Evolutionary conservation across 768 basidiomycete genomes (phyloP).

Genomic region (Amanita exitialis): DNA sequence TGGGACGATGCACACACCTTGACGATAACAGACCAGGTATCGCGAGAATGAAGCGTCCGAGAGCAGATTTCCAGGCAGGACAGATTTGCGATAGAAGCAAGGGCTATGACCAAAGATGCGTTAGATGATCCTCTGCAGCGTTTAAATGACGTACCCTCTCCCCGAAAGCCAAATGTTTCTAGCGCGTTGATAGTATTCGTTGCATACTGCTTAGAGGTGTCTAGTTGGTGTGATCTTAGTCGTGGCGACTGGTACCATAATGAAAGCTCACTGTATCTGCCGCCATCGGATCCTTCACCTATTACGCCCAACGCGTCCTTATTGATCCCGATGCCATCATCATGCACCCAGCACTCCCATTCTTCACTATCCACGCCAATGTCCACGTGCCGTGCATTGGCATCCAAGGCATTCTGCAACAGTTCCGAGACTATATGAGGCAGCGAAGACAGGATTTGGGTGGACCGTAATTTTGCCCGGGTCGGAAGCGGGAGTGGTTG

Average conservation of each 20-base stretch:
- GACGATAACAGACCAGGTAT: conserved; percentile 69
- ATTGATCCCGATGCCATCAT: conserved; percentile 74
- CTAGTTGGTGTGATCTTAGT: conserved; percentile 24
- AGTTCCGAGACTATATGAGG: conserved; percentile 77
- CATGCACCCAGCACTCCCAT: conserved; percentile 80
- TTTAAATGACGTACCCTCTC: conserved; percentile 62
- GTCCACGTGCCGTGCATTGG: conserved; percentile 57
- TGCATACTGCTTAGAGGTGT: conserved; percentile 62
- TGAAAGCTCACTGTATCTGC: conserved; percentile 58
- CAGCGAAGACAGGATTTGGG: conserved; percentile 76
- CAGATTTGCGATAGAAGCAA: conserved; percentile 77
- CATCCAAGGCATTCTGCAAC: conserved; percentile 85
- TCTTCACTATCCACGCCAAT: conserved; percentile 65
- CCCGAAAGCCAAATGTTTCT: conserved; percentile 82
- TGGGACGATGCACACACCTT: conserved; percentile 40
- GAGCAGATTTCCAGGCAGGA: conserved; percentile 77
- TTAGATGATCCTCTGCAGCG: background rate
- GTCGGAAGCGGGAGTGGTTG: conserved; percentile 50
- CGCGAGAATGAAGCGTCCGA: conserved; percentile 47
- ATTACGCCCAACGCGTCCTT: conserved; percentile 48
- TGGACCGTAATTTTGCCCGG: conserved; percentile 65
- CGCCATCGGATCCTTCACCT: conserved; percentile 36
- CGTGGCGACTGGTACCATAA: background rate
- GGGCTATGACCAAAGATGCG: conserved; percentile 34
- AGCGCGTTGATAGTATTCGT: conserved; percentile 37